A percentile compares a stretch with the other conserved stretches of the same genome.
Conservation (phyloP, 1,284 basidiomycete species). For the Athelia sp. region DNA sequence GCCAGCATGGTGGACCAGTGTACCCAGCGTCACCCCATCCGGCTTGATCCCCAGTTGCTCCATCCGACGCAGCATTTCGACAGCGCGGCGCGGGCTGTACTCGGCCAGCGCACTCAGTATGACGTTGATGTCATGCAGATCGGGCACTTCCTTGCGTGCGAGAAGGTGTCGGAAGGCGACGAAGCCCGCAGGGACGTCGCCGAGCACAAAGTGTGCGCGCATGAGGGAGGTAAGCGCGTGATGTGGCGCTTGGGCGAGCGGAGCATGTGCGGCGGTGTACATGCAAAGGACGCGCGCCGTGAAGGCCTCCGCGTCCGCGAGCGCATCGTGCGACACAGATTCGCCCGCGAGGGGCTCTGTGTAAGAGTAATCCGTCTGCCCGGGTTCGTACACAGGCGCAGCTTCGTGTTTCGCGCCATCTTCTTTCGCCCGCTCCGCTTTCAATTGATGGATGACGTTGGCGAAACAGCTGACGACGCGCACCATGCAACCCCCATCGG, state of each 20-base stretch:
- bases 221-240: slow-evolving; percentile 53
- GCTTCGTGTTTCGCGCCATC: not conserved
- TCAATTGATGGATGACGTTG: slow-evolving; percentile 20
- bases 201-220: slow-evolving; percentile 55
- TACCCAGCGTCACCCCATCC: slow-evolving; percentile 51
- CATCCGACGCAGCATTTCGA: slow-evolving; percentile 45
- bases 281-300: slow-evolving; percentile 38
- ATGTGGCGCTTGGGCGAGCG: slow-evolving; percentile 45
- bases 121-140: slow-evolving; percentile 60
- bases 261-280: slow-evolving; percentile 37
- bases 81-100: slow-evolving; percentile 40
- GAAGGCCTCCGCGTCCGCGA: slow-evolving; percentile 25
- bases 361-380: slow-evolving; percentile 10
- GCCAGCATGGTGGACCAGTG: slow-evolving; percentile 53
- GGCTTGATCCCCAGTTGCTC: slow-evolving; percentile 38
- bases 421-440: slow-evolving; percentile 1
- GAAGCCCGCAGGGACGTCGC: slow-evolving; percentile 42
- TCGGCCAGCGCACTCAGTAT: slow-evolving; percentile 49
- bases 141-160: slow-evolving; percentile 46
- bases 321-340: slow-evolving; percentile 3
- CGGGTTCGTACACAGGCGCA: too few relatives aligned
- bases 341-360: slow-evolving; percentile 3
- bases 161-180: slow-evolving; percentile 41
- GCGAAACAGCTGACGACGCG: slow-evolving; percentile 50
- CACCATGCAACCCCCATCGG: slow-evolving; percentile 42